phyloP scores from a whole-genome alignment of 2,329 filamentous ascomycete species.

The Fusarium sp. region DNA sequence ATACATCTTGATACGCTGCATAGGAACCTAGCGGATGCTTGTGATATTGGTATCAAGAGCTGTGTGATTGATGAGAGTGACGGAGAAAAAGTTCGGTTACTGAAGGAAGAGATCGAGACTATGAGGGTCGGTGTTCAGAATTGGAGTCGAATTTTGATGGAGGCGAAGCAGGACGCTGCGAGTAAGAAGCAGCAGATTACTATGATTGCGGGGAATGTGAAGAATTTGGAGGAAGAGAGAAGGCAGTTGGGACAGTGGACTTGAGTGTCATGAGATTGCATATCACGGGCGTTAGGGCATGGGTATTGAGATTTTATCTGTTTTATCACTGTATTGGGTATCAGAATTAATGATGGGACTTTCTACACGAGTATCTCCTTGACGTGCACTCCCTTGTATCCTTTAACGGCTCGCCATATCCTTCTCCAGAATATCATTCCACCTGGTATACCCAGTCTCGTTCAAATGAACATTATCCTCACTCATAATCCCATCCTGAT shows the following conservation, averaged over 20 bases:
- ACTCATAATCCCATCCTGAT: constrained; percentile 3
- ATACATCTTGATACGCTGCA: not conserved
- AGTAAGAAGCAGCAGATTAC: not conserved
- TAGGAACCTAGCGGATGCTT: not conserved
- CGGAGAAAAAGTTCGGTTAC: not conserved
- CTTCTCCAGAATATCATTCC: not conserved
- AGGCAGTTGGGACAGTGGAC: not conserved
- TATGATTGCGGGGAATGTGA: not conserved
- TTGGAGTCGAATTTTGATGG: not conserved
- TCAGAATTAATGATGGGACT: not conserved
- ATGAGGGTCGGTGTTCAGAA: not conserved
- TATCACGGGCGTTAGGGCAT: not conserved
- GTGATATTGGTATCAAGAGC: not conserved
- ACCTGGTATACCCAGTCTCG: not conserved
- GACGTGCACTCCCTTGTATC: no score
- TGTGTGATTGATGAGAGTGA: not conserved
- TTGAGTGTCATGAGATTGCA: not conserved
- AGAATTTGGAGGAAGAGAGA: not conserved
- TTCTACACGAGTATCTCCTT: not conserved
- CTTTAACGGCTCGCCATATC: not conserved
- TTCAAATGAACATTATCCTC: constrained; percentile 20
- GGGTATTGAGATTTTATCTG: not conserved
- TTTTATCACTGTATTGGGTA: not conserved
- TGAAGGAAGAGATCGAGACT: not conserved
- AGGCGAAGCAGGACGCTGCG: not conserved